phyloP scores from a whole-genome alignment of 257 asterid genomes.

The Fraxinus americana region DNA sequence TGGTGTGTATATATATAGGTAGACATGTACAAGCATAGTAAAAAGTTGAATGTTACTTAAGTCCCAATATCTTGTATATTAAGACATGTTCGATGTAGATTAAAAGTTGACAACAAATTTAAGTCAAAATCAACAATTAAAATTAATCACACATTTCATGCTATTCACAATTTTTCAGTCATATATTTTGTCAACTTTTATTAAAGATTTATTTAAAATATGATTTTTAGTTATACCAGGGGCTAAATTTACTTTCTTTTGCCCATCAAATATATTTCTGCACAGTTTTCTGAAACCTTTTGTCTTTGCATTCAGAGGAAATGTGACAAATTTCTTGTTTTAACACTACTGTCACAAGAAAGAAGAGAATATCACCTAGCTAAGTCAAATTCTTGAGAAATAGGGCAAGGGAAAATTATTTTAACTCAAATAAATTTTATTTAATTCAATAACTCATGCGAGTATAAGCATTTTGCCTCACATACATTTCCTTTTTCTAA shows the following conservation, averaged over 20 bases:
- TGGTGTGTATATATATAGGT: not conserved
- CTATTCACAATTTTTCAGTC: no score
- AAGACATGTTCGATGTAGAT: not conserved
- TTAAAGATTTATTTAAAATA: no score
- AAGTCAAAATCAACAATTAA: no score
- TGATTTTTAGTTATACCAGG: no score
- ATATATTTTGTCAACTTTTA: no score
- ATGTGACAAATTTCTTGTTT: not conserved
- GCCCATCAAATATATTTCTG: constrained; percentile 12
- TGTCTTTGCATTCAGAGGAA: not conserved
- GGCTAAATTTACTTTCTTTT: not conserved
- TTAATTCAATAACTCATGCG: no score
- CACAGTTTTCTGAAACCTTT: constrained; percentile 20
- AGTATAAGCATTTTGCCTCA: no score
- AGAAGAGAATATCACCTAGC: not conserved
- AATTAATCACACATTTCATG: no score
- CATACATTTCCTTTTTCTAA: no score
- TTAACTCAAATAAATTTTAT: no score
- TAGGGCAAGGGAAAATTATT: no score
- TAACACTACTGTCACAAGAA: not conserved
- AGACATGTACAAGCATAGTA: constrained; percentile 3
- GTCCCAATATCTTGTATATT: not conserved
- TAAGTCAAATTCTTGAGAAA: not conserved
- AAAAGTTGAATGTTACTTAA: constrained; percentile 18
- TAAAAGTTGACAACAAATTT: no score